Evolutionary conservation across 2,329 filamentous ascomycete genomes (phyloP), one percentile per base, ranked within the genome.

Genomic region (Fusarium sp.): DNA sequence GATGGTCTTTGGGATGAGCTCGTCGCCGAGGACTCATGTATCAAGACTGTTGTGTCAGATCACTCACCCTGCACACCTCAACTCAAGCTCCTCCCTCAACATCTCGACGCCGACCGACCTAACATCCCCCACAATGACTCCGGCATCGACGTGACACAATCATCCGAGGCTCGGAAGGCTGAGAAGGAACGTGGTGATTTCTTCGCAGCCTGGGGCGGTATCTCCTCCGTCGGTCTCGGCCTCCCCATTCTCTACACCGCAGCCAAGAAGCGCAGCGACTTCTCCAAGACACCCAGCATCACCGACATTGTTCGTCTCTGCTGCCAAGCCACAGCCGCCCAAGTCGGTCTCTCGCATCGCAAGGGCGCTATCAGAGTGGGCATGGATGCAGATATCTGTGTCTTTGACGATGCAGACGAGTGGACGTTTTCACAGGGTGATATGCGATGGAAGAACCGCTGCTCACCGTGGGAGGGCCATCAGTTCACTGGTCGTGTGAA

Each of bases 31-130:
- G 91, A 95, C 78, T 94, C 94, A 15, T 94, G 97, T 74, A 95
- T 99, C 82, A 89, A 91, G 79, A 98, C 96, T 2, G 89, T 99
- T 36, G 96, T 99, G 6, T 97, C 93, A 0, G 96, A 98, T 80
- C 96, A 99, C 86, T 97, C 94, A 10, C 96, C 96, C 11, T 98
- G 96, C 86, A 98, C 96, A 8, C 96, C 96, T 0, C 92, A 98
- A 80, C 88, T 99, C 61, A 99, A 99, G 83, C 89, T 97, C 24
- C 89, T 98, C 0, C 95, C 96, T 1, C 82, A 87, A 2, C 89
- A 92, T 75, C 87, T 96, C 17, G 81, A 81, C 48, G 44, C 39
- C 7, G 57, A 67, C 32, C 73, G 69, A 28, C 74, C 84, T 7
- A 68, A 77, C 42, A 85, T 89, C 67, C 82, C 79, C 56, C 87